These are phyloP conservation scores for Curvularia lunata DNA, from an alignment of 2,329 filamentous ascomycete genomes.

Conservation along the genomic window DNA sequence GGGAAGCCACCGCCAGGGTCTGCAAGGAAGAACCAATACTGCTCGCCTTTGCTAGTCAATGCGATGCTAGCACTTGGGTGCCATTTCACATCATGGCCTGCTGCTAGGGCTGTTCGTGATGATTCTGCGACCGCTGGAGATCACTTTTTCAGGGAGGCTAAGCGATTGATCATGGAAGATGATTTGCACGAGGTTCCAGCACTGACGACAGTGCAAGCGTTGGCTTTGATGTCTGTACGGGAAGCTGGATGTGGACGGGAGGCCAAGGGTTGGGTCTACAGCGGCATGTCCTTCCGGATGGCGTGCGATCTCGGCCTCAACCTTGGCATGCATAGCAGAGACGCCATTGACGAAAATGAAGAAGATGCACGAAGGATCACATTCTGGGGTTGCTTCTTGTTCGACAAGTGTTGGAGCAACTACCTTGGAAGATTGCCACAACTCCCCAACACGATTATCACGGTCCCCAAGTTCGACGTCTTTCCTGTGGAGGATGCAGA, in stretches of 20 bases:
- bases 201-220: conserved; percentile 87
- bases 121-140: conserved; percentile 89
- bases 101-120: conserved; percentile 71
- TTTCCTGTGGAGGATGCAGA: conserved; percentile 88
- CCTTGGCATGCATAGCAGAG: conserved; percentile 66
- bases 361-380: conserved; percentile 89
- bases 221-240: conserved; percentile 93
- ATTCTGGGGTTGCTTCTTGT: conserved; percentile 98
- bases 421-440: conserved; percentile 92
- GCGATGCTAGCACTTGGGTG: conserved; percentile 91
- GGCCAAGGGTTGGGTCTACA: conserved; percentile 97
- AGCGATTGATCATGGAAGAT: conserved; percentile 84
- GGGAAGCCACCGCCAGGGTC: conserved; percentile 65
- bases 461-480: conserved; percentile 86
- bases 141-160: conserved; percentile 94
- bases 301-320: conserved; percentile 92
- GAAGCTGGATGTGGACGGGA: conserved; percentile 95
- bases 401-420: conserved; percentile 99
- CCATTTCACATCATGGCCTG: conserved; percentile 82
- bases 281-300: conserved; percentile 98
- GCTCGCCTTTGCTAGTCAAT: conserved; percentile 88
- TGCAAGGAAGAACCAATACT: conserved; percentile 70
- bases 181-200: conserved; percentile 91
- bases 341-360: conserved; percentile 75
- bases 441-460: conserved; percentile 78